Evolutionary conservation across 2,329 filamentous ascomycete genomes (phyloP).

Genomic region (Aspergillus proliferans): DNA sequence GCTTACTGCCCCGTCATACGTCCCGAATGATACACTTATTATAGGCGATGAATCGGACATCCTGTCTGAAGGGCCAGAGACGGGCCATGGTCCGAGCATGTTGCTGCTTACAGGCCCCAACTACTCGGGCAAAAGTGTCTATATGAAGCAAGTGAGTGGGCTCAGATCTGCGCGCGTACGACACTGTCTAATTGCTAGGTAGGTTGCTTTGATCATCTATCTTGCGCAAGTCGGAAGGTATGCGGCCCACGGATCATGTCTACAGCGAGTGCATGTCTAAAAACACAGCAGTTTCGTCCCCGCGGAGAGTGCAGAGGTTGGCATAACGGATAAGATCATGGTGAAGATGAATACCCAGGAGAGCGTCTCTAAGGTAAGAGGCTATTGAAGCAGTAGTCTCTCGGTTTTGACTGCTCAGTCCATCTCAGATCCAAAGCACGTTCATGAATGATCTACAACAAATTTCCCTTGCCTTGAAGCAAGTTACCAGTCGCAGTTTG

Average conservation of each 20-base stretch:
- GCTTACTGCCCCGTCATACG: conserved; percentile 69
- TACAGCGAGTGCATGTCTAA: conserved; percentile 4
- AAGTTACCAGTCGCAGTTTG: conserved; percentile 69
- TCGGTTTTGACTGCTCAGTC: background rate
- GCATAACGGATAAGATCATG: conserved; percentile 86
- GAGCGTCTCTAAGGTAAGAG: conserved; percentile 51
- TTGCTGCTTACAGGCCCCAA: conserved; percentile 87
- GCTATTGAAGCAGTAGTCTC: background rate
- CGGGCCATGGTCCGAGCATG: conserved; percentile 53
- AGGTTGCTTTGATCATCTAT: conserved; percentile 78
- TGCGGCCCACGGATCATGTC: background rate
- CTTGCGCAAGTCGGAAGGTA: conserved; percentile 76
- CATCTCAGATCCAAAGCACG: conserved; percentile 51
- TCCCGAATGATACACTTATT: conserved; percentile 74
- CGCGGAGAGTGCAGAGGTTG: conserved; percentile 67
- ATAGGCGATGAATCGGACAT: conserved; percentile 46
- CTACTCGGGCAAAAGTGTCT: conserved; percentile 93
- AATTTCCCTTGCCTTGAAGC: conserved; percentile 66
- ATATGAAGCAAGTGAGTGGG: conserved; percentile 67
- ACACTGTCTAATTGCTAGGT: conserved; percentile 3
- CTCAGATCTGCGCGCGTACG: background rate
- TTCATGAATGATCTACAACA: conserved; percentile 85
- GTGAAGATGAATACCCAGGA: conserved; percentile 75
- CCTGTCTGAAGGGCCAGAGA: conserved; percentile 1
- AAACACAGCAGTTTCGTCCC: conserved; percentile 66